Conservation (phyloP, 164 flowering plant species). For the Paratinospora sagittata region DNA sequence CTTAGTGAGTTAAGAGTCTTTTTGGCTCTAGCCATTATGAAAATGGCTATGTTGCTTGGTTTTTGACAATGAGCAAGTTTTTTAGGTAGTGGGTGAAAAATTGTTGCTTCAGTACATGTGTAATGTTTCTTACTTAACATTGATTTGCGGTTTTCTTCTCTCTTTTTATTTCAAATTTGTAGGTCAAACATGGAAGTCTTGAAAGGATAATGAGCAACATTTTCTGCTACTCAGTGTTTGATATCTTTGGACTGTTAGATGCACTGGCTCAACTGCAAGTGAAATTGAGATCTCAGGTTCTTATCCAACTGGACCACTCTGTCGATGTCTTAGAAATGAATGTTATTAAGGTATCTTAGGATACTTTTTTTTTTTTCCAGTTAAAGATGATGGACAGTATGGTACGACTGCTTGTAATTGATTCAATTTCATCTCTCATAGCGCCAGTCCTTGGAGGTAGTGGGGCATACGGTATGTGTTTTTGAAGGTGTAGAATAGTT, state of each 20-base stretch:
- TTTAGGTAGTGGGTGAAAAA: no score
- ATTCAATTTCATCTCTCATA: conserved; percentile 72
- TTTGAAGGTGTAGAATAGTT: background rate
- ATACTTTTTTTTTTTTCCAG: conserved; percentile 20
- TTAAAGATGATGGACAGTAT: conserved; percentile 20
- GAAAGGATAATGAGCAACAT: conserved; percentile 54
- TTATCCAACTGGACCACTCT: conserved; percentile 8
- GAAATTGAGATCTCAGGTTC: conserved; percentile 48
- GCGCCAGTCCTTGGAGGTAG: conserved; percentile 72
- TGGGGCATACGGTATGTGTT: conserved; percentile 56
- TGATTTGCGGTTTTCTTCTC: background rate
- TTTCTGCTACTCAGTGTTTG: conserved; percentile 55
- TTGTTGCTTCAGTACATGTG: no score
- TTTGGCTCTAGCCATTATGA: no score
- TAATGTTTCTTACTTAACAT: background rate
- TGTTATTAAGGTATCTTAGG: conserved; percentile 3
- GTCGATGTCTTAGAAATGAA: conserved; percentile 2
- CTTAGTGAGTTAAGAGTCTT: no score
- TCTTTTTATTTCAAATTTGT: conserved; percentile 6
- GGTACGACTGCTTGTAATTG: conserved; percentile 54
- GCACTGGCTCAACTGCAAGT: conserved; percentile 47
- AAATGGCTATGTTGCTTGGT: no score
- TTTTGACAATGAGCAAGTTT: no score
- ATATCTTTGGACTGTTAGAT: conserved; percentile 58
- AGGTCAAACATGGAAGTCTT: conserved; percentile 32